Evolutionary conservation across 805 yeast species (phyloP), one percentile per base, ranked within the genome.

Genomic region (Kuraishia capsulata): DNA sequence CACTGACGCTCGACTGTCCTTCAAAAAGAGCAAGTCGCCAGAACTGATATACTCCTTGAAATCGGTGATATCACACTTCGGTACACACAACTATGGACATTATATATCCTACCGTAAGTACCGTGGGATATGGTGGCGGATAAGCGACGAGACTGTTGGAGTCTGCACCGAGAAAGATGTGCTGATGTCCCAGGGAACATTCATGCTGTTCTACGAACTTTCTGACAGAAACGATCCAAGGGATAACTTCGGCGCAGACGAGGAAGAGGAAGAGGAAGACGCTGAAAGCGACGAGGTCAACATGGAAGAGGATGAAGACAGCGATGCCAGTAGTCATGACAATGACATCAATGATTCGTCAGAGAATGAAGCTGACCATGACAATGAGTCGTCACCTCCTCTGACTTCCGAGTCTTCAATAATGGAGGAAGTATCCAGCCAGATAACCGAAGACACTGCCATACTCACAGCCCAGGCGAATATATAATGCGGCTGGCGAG

Each of bases 41-140:
- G 65, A 69, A 3, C 55, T 81, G 33, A 62, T 69, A 3, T 90
- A 90, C 56, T 69, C 77, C 30, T 67, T 90, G 44, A 84, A 84
- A 52, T 85, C 96, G 1, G 92, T 85, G 1, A 84, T 90, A 33
- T 79, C 90, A 1, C 98, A 90, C 58, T 89, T 81, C 56, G 98
- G 98, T 36, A 83, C 96, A 1, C 97, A 92, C 50, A 88, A 90
- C 50, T 92, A 87, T 55, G 98, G 98, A n/a, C 98, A 90, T 58
- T 90, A 90, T 54, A 84, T 90, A 43, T 87, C 94, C 31, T 90
- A 74, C 62, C 76, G 97, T 52, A 81, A 77, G 51, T 71, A 64
- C 41, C 73, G 95, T 47, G 92, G 89, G 2, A 69, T 77, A 9
- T 90, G 98, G 98, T 89, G 96, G 95, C 74, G 96, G 54, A 81